These are phyloP conservation scores for Elaphomyces granulatus DNA, from an alignment of 495 filamentous ascomycete species.

Conservation along the genomic window DNA sequence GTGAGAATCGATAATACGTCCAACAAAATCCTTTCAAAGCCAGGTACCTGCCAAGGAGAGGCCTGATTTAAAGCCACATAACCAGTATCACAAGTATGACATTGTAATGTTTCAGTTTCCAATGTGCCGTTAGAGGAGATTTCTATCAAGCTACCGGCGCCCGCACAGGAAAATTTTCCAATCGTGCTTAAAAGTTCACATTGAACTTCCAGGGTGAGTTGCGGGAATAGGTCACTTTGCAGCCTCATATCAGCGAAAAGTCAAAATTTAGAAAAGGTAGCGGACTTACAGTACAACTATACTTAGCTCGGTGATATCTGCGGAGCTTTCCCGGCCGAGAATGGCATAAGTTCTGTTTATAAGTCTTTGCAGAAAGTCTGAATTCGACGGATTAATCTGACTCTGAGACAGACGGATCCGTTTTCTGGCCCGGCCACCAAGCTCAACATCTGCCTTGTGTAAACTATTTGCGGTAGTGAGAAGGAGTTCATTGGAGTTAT, in stretches of 20 bases:
- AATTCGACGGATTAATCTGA: not conserved
- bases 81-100: slow-evolving; percentile 26
- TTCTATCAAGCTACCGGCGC: slow-evolving; percentile 3
- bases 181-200: slow-evolving; percentile 1
- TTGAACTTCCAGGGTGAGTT: not conserved
- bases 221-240: slow-evolving; percentile 6
- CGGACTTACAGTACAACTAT: slow-evolving; percentile 18
- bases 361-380: slow-evolving; percentile 11
- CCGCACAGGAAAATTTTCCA: slow-evolving; percentile 9
- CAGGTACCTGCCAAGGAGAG: slow-evolving; percentile 12
- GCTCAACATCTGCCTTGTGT: slow-evolving; percentile 3
- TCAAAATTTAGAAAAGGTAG: not conserved
- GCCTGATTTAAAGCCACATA: slow-evolving; percentile 5
- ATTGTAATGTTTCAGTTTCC: too few species aligned
- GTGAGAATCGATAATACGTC: slow-evolving; percentile 42
- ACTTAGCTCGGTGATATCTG: slow-evolving; percentile 14
- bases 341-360: slow-evolving; percentile 9
- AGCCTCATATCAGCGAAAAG: slow-evolving; percentile 7
- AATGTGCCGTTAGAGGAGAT: too few species aligned
- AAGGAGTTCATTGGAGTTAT: too few species aligned
- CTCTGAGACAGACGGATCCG: slow-evolving; percentile 13
- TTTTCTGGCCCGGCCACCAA: slow-evolving; percentile 14
- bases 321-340: slow-evolving; percentile 8
- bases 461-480: not conserved
- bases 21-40: slow-evolving; percentile 36